Conservation (phyloP, 768 basidiomycete genomes). For the Phanerochaete carnosa region DNA sequence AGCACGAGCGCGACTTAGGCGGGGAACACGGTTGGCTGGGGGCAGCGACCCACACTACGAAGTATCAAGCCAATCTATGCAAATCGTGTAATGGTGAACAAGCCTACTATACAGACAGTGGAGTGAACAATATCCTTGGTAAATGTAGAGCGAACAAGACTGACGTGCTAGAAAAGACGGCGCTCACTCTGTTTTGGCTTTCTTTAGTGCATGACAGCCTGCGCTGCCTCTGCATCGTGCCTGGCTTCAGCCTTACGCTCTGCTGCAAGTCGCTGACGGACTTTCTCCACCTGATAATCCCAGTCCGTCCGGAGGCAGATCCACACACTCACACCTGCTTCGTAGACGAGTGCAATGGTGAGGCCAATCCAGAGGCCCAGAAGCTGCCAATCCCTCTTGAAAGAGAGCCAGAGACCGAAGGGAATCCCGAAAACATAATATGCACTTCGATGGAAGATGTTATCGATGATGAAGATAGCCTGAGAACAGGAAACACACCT, state of each 20-base stretch:
- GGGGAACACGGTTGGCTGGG: background rate
- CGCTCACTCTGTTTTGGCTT: no score
- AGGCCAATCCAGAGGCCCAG: slow-evolving; percentile 85
- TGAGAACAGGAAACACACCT: slow-evolving; percentile 36
- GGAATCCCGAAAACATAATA: slow-evolving; percentile 88
- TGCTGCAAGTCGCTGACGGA: slow-evolving; percentile 47
- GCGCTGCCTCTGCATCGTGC: slow-evolving; percentile 10
- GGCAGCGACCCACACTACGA: background rate
- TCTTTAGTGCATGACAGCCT: background rate
- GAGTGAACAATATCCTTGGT: background rate
- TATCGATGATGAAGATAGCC: slow-evolving; percentile 7
- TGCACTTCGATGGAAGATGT: slow-evolving; percentile 35
- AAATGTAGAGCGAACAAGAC: background rate
- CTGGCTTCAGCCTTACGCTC: slow-evolving; percentile 32
- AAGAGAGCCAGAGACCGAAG: slow-evolving; percentile 75
- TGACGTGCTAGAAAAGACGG: no score
- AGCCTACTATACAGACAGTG: background rate
- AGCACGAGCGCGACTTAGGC: background rate
- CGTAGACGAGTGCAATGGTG: slow-evolving; percentile 61
- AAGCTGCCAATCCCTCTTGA: slow-evolving; percentile 53
- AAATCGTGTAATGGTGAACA: background rate
- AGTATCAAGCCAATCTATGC: background rate
- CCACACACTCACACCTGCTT: slow-evolving; percentile 49
- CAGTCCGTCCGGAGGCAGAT: slow-evolving; percentile 62
- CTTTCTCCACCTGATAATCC: slow-evolving; percentile 64